Base-by-base conservation (phyloP, 2,329 filamentous ascomycete species). In the Ascochyta rabiei region DNA sequence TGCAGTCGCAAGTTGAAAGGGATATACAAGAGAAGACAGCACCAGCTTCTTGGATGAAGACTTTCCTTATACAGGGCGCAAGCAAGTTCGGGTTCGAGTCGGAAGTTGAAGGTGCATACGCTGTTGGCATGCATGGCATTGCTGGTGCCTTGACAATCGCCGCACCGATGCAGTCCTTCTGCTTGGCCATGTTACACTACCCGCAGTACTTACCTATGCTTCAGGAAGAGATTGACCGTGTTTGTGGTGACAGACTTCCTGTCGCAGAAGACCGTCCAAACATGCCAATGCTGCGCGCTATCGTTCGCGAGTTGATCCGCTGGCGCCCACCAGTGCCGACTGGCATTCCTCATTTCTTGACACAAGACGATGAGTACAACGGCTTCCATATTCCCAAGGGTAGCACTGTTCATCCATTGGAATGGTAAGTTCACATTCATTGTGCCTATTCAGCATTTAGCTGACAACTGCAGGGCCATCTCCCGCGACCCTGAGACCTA, bases 331-430 rank as follows among this genome's bases (percentile, higher is more conserved):
- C 74, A 33, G 75, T 77, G 24, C 75, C 75, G 4, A 76, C 75
- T 24, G 75, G 74, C 46, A 80, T 86, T 31, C 84, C 84, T 2
- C 84, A 87, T 66, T 77, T 74, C 39, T 77, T 81, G 13, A 74
- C 81, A 1, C 69, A 80, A 41, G 84, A 86, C 43, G 84, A 87
- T 50, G 73, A 80, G 10, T 87, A 86, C 63, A 74, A 81, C 18
- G 83, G 79, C 30, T 82, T 83, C 69, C 78, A 80, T 53, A 85
- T 87, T 44, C 83, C 83, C 9, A 80, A 79, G n/a, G 84, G 84
- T 2, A 77, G 76, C 45, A 74, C 74, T 6, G 73, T 79, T 47
- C 77, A 79, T 53, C 73, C 77, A 5, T 69, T 77, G 23, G 76
- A 79, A 60, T 79, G 77, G 77, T 77, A 60, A 70, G 71, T 60